phyloP scores from a whole-genome alignment of 345 rosid genomes.

The Moringa oleifera region DNA sequence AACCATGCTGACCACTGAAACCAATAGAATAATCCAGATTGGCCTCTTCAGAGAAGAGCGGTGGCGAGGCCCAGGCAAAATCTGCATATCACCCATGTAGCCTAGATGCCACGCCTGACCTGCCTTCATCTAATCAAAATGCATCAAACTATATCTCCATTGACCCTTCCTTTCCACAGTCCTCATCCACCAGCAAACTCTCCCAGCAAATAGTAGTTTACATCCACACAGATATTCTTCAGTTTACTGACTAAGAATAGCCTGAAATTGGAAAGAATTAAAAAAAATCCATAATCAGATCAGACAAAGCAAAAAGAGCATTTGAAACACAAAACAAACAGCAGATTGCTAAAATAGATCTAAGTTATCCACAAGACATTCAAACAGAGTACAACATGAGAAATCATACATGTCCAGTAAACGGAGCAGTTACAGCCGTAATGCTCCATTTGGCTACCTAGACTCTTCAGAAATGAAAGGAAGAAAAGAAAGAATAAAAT shows the following conservation, averaged over 20 bases:
- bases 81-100: constrained; percentile 59
- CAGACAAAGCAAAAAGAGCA: not conserved
- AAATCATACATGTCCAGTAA: not conserved
- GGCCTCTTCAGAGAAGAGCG: constrained; percentile 73
- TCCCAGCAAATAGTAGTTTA: not conserved
- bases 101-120: constrained; percentile 67
- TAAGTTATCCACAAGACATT: no score
- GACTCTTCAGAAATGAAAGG: no score
- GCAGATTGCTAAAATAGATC: not conserved
- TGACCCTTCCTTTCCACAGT: not conserved
- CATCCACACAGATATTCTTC: not conserved
- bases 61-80: constrained; percentile 62
- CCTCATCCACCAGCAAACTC: constrained; percentile 7
- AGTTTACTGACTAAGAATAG: no score
- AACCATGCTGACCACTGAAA: constrained; percentile 70
- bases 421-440: not conserved
- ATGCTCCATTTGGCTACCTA: not conserved
- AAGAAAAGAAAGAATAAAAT: no score
- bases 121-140: constrained; percentile 54
- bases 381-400: not conserved
- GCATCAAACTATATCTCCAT: constrained; percentile 18
- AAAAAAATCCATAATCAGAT: not conserved
- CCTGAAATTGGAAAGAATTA: not conserved
- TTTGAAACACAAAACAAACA: not conserved
- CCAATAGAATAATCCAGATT: constrained; percentile 67